phyloP scores from a whole-genome alignment of 192 early-diverging fungal genomes.

The Backusella westeae region DNA sequence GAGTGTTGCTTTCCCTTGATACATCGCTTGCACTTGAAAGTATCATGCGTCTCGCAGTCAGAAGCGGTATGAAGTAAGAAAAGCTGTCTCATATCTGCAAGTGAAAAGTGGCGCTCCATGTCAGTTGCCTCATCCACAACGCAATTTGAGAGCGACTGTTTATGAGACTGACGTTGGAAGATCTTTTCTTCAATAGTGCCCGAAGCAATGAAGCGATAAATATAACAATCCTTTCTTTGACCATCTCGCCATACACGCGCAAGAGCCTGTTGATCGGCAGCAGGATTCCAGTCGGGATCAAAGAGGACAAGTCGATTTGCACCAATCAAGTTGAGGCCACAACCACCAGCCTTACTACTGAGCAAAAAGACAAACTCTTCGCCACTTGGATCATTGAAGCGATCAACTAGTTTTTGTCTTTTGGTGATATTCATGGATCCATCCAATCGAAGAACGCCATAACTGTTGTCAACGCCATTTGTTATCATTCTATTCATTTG shows the following conservation, averaged over 20 bases:
- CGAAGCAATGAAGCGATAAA: conserved; percentile 98
- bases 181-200: conserved; percentile 99
- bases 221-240: conserved; percentile 78
- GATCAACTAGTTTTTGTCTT: conserved; percentile 92
- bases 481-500: not conserved
- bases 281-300: conserved; percentile 96
- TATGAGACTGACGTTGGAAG: conserved; percentile 90
- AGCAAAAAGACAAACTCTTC: conserved; percentile 92
- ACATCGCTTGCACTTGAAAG: conserved; percentile 93
- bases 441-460: conserved; percentile 83
- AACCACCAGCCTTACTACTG: conserved; percentile 98
- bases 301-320: conserved; percentile 96
- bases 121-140: conserved; percentile 95
- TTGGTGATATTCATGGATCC: conserved; percentile 91
- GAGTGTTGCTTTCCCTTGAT: conserved; percentile 78
- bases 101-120: conserved; percentile 92
- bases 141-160: conserved; percentile 84
- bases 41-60: conserved; percentile 92
- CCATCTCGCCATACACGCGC: conserved; percentile 90
- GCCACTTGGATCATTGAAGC: conserved; percentile 90
- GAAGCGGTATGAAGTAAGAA: conserved; percentile 77
- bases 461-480: conserved; percentile 34
- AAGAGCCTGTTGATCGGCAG: conserved; percentile 91
- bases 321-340: conserved; percentile 97
- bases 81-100: conserved; percentile 84